Conservation (phyloP, 139 green algal species). For the Ulvella scutata region DNA sequence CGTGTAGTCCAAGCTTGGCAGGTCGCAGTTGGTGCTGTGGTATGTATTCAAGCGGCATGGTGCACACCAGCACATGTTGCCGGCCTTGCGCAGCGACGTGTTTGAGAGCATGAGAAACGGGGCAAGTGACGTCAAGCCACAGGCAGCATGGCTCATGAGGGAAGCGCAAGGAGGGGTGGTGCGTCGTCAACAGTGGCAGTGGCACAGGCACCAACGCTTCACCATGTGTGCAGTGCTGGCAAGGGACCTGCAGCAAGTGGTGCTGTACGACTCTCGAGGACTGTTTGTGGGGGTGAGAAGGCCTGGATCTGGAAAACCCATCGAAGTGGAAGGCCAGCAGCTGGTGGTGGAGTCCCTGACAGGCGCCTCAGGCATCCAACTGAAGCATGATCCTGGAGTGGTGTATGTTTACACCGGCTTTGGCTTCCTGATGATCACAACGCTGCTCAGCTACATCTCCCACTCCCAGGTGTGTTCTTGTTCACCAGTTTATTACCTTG, state of each 20-base stretch:
- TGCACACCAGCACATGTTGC: no score
- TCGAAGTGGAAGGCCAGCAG: slow-evolving; percentile 68
- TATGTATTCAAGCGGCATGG: no score
- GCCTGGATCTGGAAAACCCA: slow-evolving; percentile 62
- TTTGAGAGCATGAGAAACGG: no score
- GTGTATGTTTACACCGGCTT: slow-evolving; percentile 85
- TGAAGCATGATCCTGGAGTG: slow-evolving; percentile 91
- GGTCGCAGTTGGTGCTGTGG: not conserved
- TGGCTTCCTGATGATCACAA: slow-evolving; percentile 82
- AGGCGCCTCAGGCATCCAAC: slow-evolving; percentile 66
- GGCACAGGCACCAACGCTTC: not conserved
- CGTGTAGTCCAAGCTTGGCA: no score
- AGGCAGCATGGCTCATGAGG: no score
- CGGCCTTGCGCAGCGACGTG: no score
- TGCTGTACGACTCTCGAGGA: slow-evolving; percentile 77
- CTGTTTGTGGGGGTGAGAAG: slow-evolving; percentile 86
- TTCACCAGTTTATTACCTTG: no score
- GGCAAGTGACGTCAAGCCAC: no score
- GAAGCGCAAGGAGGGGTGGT: no score
- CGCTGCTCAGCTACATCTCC: slow-evolving; percentile 80
- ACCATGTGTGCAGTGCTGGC: slow-evolving; percentile 54
- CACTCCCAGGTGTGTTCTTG: slow-evolving; percentile 76
- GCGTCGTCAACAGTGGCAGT: not conserved
- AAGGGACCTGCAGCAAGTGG: slow-evolving; percentile 72
- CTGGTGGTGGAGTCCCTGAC: slow-evolving; percentile 63